Percentiles rank a stretch among this genome's conserved stretches.
Conservation (phyloP, 495 filamentous ascomycete species). For the Daldinia childiae region DNA sequence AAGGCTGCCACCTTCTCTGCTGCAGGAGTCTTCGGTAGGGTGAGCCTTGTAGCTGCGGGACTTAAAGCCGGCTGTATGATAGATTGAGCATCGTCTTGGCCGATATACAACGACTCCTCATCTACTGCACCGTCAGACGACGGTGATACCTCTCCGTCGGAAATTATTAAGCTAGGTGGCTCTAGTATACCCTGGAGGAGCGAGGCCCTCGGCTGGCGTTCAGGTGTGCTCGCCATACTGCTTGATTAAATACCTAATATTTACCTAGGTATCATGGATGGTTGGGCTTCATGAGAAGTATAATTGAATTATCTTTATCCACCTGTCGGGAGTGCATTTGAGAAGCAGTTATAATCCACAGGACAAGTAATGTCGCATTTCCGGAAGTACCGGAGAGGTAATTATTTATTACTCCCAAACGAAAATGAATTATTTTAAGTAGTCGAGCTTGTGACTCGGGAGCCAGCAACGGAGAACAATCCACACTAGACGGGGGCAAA, state of each 20-base stretch:
- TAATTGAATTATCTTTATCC: slow-evolving; percentile 20
- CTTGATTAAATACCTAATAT: slow-evolving; percentile 22
- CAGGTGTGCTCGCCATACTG: slow-evolving; percentile 31
- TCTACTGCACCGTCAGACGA: slow-evolving; percentile 46
- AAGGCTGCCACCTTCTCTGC: slow-evolving; percentile 78
- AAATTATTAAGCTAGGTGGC: slow-evolving; percentile 24
- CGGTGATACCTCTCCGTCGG: slow-evolving; percentile 40
- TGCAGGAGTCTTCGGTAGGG: slow-evolving; percentile 73
- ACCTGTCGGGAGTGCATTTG: slow-evolving; percentile 18
- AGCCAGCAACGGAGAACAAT: slow-evolving; percentile 9
- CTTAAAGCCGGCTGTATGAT: slow-evolving; percentile 83
- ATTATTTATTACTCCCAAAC: slow-evolving; percentile 17
- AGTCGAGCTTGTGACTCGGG: slow-evolving; percentile 37
- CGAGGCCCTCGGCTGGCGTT: slow-evolving; percentile 5
- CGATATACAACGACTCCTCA: slow-evolving; percentile 49
- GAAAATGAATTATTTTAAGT: slow-evolving; percentile 17
- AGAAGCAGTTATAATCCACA: slow-evolving; percentile 13
- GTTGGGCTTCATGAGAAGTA: slow-evolving; percentile 13
- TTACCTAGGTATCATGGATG: not conserved
- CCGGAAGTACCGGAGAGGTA: slow-evolving; percentile 34
- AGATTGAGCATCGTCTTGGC: slow-evolving; percentile 66
- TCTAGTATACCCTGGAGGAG: slow-evolving; percentile 19
- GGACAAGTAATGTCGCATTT: slow-evolving; percentile 11
- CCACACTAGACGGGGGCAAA: slow-evolving; percentile 16
- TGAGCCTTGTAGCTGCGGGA: slow-evolving; percentile 73